Conservation (phyloP, 2,329 filamentous ascomycete species). For the Davidsoniella eucalypti region DNA sequence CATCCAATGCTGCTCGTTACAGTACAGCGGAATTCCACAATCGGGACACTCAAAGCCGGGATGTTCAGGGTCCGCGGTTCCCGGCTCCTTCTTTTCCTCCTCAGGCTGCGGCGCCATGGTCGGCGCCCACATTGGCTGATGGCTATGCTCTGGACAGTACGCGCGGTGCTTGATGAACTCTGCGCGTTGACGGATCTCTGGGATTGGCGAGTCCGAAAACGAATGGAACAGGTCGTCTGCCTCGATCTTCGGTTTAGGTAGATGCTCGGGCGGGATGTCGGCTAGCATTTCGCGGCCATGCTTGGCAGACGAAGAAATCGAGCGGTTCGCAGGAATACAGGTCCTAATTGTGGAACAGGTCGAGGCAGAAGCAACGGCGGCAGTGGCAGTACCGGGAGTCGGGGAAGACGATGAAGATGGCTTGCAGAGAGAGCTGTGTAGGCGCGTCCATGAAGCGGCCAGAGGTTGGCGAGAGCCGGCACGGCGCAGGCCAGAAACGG, state of each 20-base stretch:
- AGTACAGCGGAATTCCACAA: slow-evolving; percentile 86
- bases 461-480: neutral
- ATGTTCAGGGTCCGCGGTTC: slow-evolving; percentile 49
- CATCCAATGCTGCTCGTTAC: slow-evolving; percentile 87
- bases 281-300: slow-evolving; percentile 7
- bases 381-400: neutral
- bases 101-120: slow-evolving; percentile 48
- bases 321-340: neutral
- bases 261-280: slow-evolving; percentile 15
- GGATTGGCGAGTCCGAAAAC: slow-evolving; percentile 75
- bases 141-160: slow-evolving; percentile 79
- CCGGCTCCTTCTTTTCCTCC: slow-evolving; percentile 35
- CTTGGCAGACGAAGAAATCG: slow-evolving; percentile 6
- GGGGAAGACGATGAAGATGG: neutral
- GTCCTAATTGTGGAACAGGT: neutral
- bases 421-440: neutral
- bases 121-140: slow-evolving; percentile 57
- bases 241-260: slow-evolving; percentile 28
- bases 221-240: slow-evolving; percentile 84
- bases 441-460: neutral
- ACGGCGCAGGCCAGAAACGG: slow-evolving; percentile 11
- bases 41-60: slow-evolving; percentile 92
- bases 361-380: neutral
- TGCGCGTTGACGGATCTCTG: slow-evolving; percentile 72
- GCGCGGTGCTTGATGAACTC: slow-evolving; percentile 88